Evolutionary conservation across 2,329 filamentous ascomycete species (phyloP), one percentile per base, ranked within the genome.

Genomic region (Juglanconis oblonga): DNA sequence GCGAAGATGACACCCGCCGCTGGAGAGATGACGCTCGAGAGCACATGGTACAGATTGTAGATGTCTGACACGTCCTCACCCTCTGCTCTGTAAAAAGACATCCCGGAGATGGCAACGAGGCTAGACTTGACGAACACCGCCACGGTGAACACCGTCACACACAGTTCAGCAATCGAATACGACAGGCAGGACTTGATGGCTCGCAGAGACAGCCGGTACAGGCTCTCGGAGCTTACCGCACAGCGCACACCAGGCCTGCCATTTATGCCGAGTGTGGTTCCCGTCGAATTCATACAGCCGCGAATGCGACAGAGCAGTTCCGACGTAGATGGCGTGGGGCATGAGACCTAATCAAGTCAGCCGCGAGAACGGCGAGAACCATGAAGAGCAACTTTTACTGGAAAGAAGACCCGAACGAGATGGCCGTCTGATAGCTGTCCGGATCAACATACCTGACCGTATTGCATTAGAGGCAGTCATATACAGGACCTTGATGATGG

Each of bases 91-190:
- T 81, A 75, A 67, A 87, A 91, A 0, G 96, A 81, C 0, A 89
- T 87, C 29, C 91, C 91, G 0, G 91, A 87, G 14, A 91, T 87
- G 65, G 92, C 90, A 17, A 93, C 79, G 66, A 93, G 92, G 8
- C 89, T 81, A 56, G 85, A 89, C 75, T 93, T 93, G 65, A 92
- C 88, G 67, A 93, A 93, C 4, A 92, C 80, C 0, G 90, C 90
- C 70, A 92, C 92, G 0, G 88, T 90, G 70, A 91, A 90, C 29
- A 93, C 84, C 0, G 87, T 89, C 36, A 91, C 69, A 1, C 82
- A 77, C 4, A 92, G 76, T 68, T 93, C 90, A n/a, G 83, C 76
- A 59, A 89, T 86, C 4, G 87, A 90, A 70, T 88, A 88, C 58
- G 83, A 87, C 67, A 92, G 81, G 62, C 87, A 92, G 62, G 85